Percentiles rank a stretch among this genome's conserved stretches.
These are phyloP conservation scores for Xerocomus tenax DNA, from an alignment of 1,284 basidiomycete genomes.

Conservation along the genomic window DNA sequence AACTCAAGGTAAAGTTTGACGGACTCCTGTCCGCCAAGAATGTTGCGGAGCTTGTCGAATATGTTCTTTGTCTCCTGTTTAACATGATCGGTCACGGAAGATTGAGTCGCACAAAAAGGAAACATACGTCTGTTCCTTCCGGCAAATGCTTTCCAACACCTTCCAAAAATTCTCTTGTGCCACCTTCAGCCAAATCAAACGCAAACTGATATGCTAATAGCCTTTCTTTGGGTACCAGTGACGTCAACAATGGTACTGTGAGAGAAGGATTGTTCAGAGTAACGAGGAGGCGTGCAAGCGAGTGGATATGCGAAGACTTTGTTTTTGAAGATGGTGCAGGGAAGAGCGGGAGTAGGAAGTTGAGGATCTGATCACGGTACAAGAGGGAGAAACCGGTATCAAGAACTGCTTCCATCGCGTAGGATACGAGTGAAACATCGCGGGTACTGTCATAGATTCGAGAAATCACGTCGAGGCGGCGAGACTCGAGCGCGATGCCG, in stretches of 20 bases:
- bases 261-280: conserved; percentile 73
- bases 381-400: conserved; percentile 75
- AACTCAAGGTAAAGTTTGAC: conserved; percentile 91
- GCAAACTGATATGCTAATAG: conserved; percentile 87
- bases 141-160: conserved; percentile 58
- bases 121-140: conserved; percentile 52
- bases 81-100: conserved; percentile 12
- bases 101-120: not conserved
- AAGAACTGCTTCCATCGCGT: conserved; percentile 83
- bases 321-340: conserved; percentile 59
- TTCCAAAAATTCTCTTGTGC: conserved; percentile 85
- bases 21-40: conserved; percentile 81
- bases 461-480: conserved; percentile 76
- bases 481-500: conserved; percentile 87
- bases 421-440: conserved; percentile 74
- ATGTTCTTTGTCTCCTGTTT: conserved; percentile 49
- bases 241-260: conserved; percentile 62
- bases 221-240: conserved; percentile 62
- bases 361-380: conserved; percentile 76
- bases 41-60: conserved; percentile 68
- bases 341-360: conserved; percentile 78
- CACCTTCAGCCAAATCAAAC: conserved; percentile 89
- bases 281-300: conserved; percentile 81
- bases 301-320: conserved; percentile 65
- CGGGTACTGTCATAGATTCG: conserved; percentile 64